phyloP scores from a whole-genome alignment of 805 yeast genomes.

The Kodamaea jinghongensis region DNA sequence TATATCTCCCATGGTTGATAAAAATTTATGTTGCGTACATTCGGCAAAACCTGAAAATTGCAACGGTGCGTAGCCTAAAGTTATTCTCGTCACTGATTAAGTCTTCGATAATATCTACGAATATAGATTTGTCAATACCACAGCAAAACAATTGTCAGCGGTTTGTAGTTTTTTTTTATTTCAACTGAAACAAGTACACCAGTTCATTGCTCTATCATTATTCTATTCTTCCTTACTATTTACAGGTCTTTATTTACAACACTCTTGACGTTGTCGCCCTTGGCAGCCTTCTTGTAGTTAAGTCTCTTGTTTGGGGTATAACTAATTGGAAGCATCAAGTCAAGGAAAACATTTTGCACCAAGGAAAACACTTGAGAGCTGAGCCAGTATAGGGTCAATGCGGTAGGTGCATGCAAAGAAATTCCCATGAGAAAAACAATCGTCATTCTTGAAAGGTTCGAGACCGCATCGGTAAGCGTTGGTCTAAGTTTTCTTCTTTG shows the following conservation, averaged over 20 bases:
- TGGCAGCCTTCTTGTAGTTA: conserved; percentile 15
- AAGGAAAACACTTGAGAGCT: conserved; percentile 78
- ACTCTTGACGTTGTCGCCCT: conserved; percentile 5
- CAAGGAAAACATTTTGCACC: conserved; percentile 70
- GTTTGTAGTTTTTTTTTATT: too few species aligned
- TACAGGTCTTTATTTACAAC: conserved; percentile 7
- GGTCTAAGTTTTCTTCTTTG: conserved; percentile 49
- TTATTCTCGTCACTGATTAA: too few species aligned
- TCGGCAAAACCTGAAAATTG: too few species aligned
- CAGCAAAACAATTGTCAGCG: too few species aligned
- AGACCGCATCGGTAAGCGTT: conserved; percentile 59
- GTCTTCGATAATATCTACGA: too few species aligned
- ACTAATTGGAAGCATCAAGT: conserved; percentile 58
- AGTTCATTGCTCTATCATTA: too few species aligned
- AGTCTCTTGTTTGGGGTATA: conserved; percentile 44
- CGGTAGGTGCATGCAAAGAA: conserved; percentile 82
- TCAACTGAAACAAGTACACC: too few species aligned
- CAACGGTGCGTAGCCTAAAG: too few species aligned
- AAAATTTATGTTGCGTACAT: background rate
- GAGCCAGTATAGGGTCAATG: conserved; percentile 85
- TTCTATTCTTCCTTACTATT: background rate
- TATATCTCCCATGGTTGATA: background rate
- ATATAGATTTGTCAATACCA: too few species aligned
- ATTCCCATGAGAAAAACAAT: conserved; percentile 80
- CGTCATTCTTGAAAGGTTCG: conserved; percentile 70